phyloP scores from a whole-genome alignment of 345 rosid genomes.

The Moricandia moricandioides region DNA sequence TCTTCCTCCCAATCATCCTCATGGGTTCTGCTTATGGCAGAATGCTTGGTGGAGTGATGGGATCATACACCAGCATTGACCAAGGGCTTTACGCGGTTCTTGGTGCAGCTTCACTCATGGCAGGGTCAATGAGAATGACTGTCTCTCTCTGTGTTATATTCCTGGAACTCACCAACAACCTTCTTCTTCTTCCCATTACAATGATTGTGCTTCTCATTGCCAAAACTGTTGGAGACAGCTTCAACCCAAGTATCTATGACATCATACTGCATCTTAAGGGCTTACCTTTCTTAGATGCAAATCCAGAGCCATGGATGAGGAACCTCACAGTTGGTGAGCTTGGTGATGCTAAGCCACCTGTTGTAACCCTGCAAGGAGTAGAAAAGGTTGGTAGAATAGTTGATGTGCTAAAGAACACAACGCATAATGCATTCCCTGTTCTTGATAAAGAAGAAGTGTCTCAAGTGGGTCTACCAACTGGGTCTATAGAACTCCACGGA shows the following conservation, averaged over 20 bases:
- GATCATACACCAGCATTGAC: conserved; percentile 72
- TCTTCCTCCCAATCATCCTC: conserved; percentile 88
- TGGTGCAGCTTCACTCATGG: conserved; percentile 96
- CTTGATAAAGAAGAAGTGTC: conserved; percentile 51
- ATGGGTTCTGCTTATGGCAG: conserved; percentile 91
- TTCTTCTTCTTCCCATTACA: conserved; percentile 70
- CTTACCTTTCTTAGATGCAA: conserved; percentile 82
- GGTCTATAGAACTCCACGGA: conserved; percentile 61
- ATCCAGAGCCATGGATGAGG: conserved; percentile 97
- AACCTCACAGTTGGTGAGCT: conserved; percentile 79
- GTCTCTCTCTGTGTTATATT: conserved; percentile 92
- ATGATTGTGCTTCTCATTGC: conserved; percentile 81
- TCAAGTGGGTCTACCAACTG: conserved; percentile 41
- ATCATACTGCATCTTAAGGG: conserved; percentile 82
- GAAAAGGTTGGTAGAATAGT: conserved; percentile 73
- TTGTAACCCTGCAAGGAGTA: conserved; percentile 63
- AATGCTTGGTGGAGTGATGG: conserved; percentile 71
- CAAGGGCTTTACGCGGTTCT: conserved; percentile 86
- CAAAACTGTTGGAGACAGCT: conserved; percentile 82
- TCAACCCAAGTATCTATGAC: conserved; percentile 80
- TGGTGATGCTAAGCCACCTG: conserved; percentile 68
- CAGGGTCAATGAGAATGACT: conserved; percentile 98
- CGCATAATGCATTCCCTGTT: conserved; percentile 74
- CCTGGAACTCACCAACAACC: conserved; percentile 94
- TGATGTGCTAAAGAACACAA: conserved; percentile 68